Evolutionary conservation across 2,329 filamentous ascomycete genomes (phyloP), one percentile per base, ranked within the genome.

Genomic region (Pseudogymnoascus sp.): DNA sequence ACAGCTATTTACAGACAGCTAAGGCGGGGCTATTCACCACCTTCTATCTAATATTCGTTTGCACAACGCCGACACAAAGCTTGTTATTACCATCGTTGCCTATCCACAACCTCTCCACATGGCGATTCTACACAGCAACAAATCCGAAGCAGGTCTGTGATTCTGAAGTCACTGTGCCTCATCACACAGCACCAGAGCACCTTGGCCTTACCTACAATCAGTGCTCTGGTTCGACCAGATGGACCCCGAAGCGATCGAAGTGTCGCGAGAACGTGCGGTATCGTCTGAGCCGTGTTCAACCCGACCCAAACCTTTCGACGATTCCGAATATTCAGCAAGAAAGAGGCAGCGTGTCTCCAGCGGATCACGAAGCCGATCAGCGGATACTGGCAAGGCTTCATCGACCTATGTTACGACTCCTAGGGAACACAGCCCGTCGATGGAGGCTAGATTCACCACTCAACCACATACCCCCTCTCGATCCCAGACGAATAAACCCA

Each of bases 261-360:
- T 68, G 74, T 76, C 76, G 73, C 78, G 76, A 78, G 81, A 83
- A 76, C 81, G 82, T 74, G 80, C 81, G 70, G 77, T 79, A 74
- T 86, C 83, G 69, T 81, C 82, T 74, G 85, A 87, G 77, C 81
- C 82, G 72, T 80, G 79, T 73, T 82, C 83, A 69, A 84, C 81
- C 67, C 81, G 85, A 65, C 82, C 82, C 60, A 86, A 87, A 66
- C 85, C 85, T 40, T 87, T 87, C 72, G 79, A 85, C 74, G 83
- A 86, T 73, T 76, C 74, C 70, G 66, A 40, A 29, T 63, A 66
- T 45, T 66, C 69, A 35, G 67, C 84, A 62, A 78, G 84, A 66
- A 87, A 87, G 73, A 82, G 85, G 60, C 83, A 82, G 65, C 81
- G 84, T 67, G 85, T 83, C 31, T 86, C 84, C 12, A 80, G 80